Conservation (phyloP, 768 basidiomycete genomes). For the Russula brevipes region DNA sequence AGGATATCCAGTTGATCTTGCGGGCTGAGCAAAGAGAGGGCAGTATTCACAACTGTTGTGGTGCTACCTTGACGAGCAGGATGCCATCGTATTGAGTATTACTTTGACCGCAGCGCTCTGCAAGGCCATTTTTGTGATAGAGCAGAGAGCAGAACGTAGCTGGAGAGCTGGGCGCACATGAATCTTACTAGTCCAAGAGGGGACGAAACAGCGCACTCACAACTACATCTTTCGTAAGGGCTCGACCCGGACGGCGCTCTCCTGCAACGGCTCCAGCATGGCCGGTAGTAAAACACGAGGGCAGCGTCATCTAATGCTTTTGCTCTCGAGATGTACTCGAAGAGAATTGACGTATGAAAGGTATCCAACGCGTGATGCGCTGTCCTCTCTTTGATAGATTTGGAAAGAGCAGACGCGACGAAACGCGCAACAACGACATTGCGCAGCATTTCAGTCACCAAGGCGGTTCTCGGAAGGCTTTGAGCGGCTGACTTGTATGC, state of each 20-base stretch:
- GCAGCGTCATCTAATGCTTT: conserved; percentile 60
- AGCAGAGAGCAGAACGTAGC: conserved; percentile 65
- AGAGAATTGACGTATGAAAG: conserved; percentile 74
- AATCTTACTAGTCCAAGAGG: neutral
- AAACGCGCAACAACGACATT: conserved; percentile 70
- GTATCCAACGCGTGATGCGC: conserved; percentile 60
- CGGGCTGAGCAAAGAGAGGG: conserved; percentile 57
- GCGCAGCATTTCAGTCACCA: conserved; percentile 74
- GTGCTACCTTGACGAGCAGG: conserved; percentile 45
- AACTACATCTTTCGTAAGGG: conserved; percentile 44
- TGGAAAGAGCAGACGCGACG: conserved; percentile 58
- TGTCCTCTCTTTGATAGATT: conserved; percentile 42
- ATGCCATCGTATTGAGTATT: conserved; percentile 51
- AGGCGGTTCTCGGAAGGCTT: conserved; percentile 61
- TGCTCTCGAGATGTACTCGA: conserved; percentile 67
- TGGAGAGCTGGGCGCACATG: conserved; percentile 49
- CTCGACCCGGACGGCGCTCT: conserved; percentile 1
- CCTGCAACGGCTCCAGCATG: conserved; percentile 51
- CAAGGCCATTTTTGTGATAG: conserved; percentile 64
- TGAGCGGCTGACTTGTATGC: conserved; percentile 75
- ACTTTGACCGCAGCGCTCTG: conserved; percentile 53
- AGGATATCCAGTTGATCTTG: conserved; percentile 54
- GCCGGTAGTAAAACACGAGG: conserved; percentile 62
- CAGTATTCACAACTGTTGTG: conserved; percentile 61
- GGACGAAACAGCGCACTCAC: conserved; percentile 36